These are phyloP conservation scores for Suhomyces wounanorum DNA, from an alignment of 1,139 yeast genomes.

Conservation along the genomic window DNA sequence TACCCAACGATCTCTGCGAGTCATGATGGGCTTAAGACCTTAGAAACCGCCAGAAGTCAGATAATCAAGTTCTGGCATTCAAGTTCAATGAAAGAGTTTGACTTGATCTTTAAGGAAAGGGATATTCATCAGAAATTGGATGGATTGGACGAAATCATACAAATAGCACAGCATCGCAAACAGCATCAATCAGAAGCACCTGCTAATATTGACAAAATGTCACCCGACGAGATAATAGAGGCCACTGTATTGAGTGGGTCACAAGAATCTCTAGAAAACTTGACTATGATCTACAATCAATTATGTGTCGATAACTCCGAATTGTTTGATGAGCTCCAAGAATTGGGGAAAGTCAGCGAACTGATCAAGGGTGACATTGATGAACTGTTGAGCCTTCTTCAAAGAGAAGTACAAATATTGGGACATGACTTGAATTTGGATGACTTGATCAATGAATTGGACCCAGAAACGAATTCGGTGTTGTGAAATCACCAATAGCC, in stretches of 20 bases:
- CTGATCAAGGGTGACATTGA: constrained; percentile 26
- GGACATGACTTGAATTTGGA: constrained; percentile 26
- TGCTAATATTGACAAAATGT: constrained; percentile 32
- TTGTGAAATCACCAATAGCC: background rate
- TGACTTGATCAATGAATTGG: constrained; percentile 21
- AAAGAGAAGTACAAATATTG: constrained; percentile 33
- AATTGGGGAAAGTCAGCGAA: constrained; percentile 25
- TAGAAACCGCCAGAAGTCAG: constrained; percentile 62
- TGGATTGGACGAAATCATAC: constrained; percentile 66
- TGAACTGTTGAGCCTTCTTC: constrained; percentile 25
- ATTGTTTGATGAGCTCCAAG: constrained; percentile 27
- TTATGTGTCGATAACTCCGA: constrained; percentile 39
- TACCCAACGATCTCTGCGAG: constrained; percentile 61
- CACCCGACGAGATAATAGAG: constrained; percentile 38
- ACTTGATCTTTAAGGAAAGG: constrained; percentile 64
- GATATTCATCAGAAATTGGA: constrained; percentile 57
- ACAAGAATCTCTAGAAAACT: constrained; percentile 28
- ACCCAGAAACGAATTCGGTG: background rate
- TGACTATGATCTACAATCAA: constrained; percentile 41
- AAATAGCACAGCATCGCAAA: constrained; percentile 47
- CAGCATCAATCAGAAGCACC: constrained; percentile 22
- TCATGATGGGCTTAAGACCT: constrained; percentile 50
- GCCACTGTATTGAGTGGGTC: constrained; percentile 31
- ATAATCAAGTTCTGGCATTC: constrained; percentile 62
- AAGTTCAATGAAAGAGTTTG: constrained; percentile 63